phyloP scores from a whole-genome alignment of 2,329 filamentous ascomycete genomes.

The Neocucurbitaria cava region DNA sequence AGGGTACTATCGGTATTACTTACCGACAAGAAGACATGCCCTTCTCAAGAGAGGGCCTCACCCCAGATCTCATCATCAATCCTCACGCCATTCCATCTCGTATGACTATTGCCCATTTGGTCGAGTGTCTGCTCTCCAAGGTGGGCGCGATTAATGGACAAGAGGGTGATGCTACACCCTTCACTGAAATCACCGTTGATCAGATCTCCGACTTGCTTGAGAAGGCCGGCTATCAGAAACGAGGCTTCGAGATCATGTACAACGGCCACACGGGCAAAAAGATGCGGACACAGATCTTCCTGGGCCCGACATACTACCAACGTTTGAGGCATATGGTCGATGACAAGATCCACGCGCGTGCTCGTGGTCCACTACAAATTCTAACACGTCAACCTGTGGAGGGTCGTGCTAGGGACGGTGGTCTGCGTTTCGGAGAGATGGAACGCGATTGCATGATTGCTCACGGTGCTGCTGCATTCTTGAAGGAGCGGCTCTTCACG shows the following conservation, averaged over 20 bases:
- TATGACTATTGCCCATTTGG: slow-evolving; percentile 99
- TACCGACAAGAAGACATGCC: slow-evolving; percentile 99
- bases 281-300: slow-evolving; percentile 91
- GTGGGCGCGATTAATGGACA: slow-evolving; percentile 91
- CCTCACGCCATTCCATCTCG: slow-evolving; percentile 98
- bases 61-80: slow-evolving; percentile 97
- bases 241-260: slow-evolving; percentile 98
- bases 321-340: slow-evolving; percentile 99
- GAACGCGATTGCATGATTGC: slow-evolving; percentile 99
- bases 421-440: slow-evolving; percentile 99
- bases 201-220: slow-evolving; percentile 86
- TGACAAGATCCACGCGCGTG: slow-evolving; percentile 99
- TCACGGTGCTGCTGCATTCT: slow-evolving; percentile 94
- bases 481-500: slow-evolving; percentile 97
- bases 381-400: slow-evolving; percentile 97
- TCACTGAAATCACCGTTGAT: slow-evolving; percentile 96
- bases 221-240: slow-evolving; percentile 92
- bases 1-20: slow-evolving; percentile 98
- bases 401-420: slow-evolving; percentile 96
- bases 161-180: slow-evolving; percentile 96
- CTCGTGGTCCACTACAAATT: slow-evolving; percentile 94
- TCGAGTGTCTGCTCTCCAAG: slow-evolving; percentile 97
- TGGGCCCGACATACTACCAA: slow-evolving; percentile 98
- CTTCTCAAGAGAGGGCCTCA: slow-evolving; percentile 89
- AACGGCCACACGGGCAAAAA: slow-evolving; percentile 97